Percentiles rank a stretch among this genome's conserved stretches.
Evolutionary conservation across 805 yeast species (phyloP).

Genomic region (Lachancea kluyveri): DNA sequence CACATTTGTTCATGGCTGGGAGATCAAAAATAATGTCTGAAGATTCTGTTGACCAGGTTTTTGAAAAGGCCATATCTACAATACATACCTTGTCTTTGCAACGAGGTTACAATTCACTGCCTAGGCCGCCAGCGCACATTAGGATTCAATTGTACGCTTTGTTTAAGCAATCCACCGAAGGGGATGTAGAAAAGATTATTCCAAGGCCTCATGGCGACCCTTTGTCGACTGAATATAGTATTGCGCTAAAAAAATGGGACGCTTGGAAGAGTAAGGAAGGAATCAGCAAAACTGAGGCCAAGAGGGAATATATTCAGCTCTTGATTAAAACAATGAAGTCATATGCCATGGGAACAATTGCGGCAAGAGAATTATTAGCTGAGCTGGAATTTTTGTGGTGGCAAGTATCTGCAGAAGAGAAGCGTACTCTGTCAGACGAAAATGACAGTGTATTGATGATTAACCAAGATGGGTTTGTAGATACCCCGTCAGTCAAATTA

Average conservation of each 20-base stretch:
- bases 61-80: conserved; percentile 76
- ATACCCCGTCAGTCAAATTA: conserved; percentile 7
- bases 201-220: conserved; percentile 52
- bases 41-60: conserved; percentile 53
- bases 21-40: conserved; percentile 9
- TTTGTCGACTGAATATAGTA: conserved; percentile 51
- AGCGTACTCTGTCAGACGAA: conserved; percentile 5
- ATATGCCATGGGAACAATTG: conserved; percentile 62
- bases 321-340: conserved; percentile 67
- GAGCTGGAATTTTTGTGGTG: conserved; percentile 75
- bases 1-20: too few relatives aligned
- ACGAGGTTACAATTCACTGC: conserved; percentile 54
- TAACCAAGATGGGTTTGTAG: conserved; percentile 8
- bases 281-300: conserved; percentile 61
- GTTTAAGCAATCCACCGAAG: conserved; percentile 87
- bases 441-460: conserved; percentile 7
- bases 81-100: conserved; percentile 65
- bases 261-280: conserved; percentile 81
- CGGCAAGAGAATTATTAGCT: conserved; percentile 55
- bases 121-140: conserved; percentile 70
- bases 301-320: conserved; percentile 58
- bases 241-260: conserved; percentile 71
- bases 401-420: conserved; percentile 39
- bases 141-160: conserved; percentile 70
- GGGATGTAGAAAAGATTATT: conserved; percentile 67